Evolutionary conservation across 2,329 filamentous ascomycete genomes (phyloP), one percentile per base, ranked within the genome.

Genomic region (Talaromyces sp.): DNA sequence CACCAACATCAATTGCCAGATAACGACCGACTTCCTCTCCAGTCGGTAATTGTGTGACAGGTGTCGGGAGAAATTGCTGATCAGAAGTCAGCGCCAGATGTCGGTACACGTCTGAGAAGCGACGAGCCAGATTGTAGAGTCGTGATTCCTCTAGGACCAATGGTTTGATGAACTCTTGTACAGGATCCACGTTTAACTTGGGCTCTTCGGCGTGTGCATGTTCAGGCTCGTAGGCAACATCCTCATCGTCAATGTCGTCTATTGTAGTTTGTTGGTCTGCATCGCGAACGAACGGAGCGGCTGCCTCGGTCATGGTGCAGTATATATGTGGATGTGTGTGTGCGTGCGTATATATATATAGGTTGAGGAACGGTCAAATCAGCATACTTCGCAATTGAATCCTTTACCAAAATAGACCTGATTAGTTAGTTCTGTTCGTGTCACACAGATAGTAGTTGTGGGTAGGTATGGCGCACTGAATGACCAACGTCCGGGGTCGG

Each of bases 1-100:
- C 80, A 45, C 81, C 81, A 36, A 84, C 80, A 67, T 84, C 81
- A 56, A 84, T 82, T 48, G 80, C 80, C 53, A 83, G 64, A 62
- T 82, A 83, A 25, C 75, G 78, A 39, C 81, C 81, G 5, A 77
- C 79, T 65, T 83, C 81, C 62, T 77, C 72, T 17, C 81, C 81
- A 1, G 75, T 79, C 11, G 77, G 77, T 31, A 79, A 64, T 59
- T 71, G 70, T 19, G 77, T 78, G 19, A 78, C 75, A 0, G 77
- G 77, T 0, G 77, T 79, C 15, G 77, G 77, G 31, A 79, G 63
- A 59, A 79, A 79, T 61, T 79, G 76, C 62, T 78, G 69, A 46
- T 77, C 72, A 13, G 77, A 79, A 7, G 71, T 71, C 56, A 74
- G 63, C 35, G 77, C 77, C 56, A 79, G 68, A 39, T 78, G 66